Evolutionary conservation across 306 rosid species (phyloP).

Genomic region (Prunus mume): DNA sequence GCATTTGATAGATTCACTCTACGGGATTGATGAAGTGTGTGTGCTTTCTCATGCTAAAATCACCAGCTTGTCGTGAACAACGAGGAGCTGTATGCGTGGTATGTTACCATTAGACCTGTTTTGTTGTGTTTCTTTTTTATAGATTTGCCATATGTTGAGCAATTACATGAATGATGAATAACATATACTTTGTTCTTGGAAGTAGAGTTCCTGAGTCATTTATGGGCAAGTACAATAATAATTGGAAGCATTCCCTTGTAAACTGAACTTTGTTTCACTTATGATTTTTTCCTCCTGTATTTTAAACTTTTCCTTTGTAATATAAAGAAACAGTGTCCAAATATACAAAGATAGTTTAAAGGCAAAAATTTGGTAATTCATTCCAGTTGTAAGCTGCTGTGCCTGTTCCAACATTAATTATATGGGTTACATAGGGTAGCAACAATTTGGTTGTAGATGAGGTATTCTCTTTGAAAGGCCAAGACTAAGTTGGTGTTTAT

Average conservation of each 20-base stretch:
- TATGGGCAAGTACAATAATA: background rate
- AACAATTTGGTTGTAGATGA: background rate
- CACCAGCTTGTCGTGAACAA: conserved; percentile 35
- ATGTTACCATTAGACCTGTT: conserved; percentile 8
- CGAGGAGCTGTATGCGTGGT: conserved; percentile 20
- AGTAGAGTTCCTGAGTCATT: background rate
- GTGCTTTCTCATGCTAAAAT: conserved; percentile 62
- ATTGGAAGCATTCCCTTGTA: background rate
- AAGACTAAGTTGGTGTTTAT: background rate
- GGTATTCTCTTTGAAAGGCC: background rate
- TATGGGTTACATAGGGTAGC: background rate
- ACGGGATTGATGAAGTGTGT: conserved; percentile 70
- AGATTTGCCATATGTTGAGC: conserved; percentile 8
- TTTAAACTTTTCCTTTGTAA: no score
- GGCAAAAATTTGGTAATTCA: background rate
- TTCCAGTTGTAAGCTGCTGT: background rate
- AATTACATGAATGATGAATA: conserved; percentile 7
- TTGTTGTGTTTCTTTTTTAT: background rate
- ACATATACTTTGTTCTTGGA: background rate
- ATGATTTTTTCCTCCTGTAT: background rate
- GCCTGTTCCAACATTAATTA: background rate
- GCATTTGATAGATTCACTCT: conserved; percentile 81
- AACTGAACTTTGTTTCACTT: background rate
- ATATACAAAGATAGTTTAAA: background rate
- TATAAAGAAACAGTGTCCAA: background rate